These are phyloP conservation scores for Coniosporium tulheliwenetii DNA, from an alignment of 2,329 filamentous ascomycete species.

Conservation along the genomic window DNA sequence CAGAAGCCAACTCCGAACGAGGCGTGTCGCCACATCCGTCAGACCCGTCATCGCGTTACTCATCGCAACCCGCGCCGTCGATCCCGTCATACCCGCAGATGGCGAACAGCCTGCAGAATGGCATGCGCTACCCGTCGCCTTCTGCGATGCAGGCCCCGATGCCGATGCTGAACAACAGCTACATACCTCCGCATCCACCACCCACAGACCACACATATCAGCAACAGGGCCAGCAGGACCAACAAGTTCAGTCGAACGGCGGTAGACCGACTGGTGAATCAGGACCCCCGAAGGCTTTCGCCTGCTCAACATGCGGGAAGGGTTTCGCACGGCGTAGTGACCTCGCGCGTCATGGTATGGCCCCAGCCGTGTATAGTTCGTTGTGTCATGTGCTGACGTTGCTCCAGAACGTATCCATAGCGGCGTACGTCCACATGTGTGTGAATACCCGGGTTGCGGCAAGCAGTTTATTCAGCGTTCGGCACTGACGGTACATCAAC, in stretches of 20 bases:
- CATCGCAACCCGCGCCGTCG: constrained; percentile 38
- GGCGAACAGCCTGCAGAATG: constrained; percentile 31
- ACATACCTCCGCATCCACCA: constrained; percentile 24
- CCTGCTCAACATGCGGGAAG: constrained; percentile 80
- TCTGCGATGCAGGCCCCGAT: constrained; percentile 34
- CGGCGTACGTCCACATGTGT: constrained; percentile 79
- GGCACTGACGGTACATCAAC: constrained; percentile 84
- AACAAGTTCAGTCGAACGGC: constrained; percentile 21
- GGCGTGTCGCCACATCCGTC: constrained; percentile 39
- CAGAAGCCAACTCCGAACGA: constrained; percentile 43
- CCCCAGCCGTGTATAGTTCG: constrained; percentile 3
- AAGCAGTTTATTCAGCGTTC: constrained; percentile 97
- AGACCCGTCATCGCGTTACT: constrained; percentile 40
- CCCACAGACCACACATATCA: constrained; percentile 29
- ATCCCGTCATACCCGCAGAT: constrained; percentile 33
- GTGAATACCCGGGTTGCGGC: constrained; percentile 74
- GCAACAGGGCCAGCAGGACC: constrained; percentile 13
- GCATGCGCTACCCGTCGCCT: constrained; percentile 38
- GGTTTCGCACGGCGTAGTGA: constrained; percentile 89
- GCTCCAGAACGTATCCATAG: constrained; percentile 80
- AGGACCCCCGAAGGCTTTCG: constrained; percentile 58
- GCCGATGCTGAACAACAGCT: constrained; percentile 39
- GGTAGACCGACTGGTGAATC: constrained; percentile 21
- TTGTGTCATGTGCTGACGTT: constrained; percentile 11
- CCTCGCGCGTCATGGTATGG: constrained; percentile 79